Percentiles rank a stretch among this genome's conserved stretches.
These are phyloP conservation scores for Metschnikowia arizonensis DNA, from an alignment of 805 yeast genomes.

Conservation along the genomic window DNA sequence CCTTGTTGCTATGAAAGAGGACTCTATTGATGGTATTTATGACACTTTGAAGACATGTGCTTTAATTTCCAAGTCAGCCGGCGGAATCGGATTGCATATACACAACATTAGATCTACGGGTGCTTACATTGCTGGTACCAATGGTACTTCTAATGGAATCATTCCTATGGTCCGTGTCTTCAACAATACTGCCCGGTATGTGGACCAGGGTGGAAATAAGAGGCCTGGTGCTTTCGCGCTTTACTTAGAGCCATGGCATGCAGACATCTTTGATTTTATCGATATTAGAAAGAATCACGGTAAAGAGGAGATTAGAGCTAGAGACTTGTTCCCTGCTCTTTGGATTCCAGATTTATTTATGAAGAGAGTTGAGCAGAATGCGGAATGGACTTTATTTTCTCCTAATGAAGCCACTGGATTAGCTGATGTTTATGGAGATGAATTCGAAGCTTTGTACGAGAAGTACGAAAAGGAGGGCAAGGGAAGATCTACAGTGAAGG, in stretches of 20 bases:
- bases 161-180: constrained; percentile 62
- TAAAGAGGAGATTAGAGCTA: constrained; percentile 58
- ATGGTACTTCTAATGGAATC: constrained; percentile 60
- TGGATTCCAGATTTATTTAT: constrained; percentile 63
- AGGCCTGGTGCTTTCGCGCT: constrained; percentile 63
- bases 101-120: constrained; percentile 59
- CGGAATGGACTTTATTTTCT: constrained; percentile 56
- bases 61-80: constrained; percentile 58
- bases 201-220: constrained; percentile 64
- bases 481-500: constrained; percentile 48
- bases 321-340: constrained; percentile 59
- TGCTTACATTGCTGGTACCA: constrained; percentile 58
- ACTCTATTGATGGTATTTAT: constrained; percentile 60
- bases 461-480: constrained; percentile 49
- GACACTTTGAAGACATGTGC: constrained; percentile 60
- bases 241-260: constrained; percentile 61
- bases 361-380: constrained; percentile 55
- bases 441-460: constrained; percentile 49
- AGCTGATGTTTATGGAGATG: constrained; percentile 52
- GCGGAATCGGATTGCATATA: constrained; percentile 60
- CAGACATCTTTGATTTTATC: constrained; percentile 55
- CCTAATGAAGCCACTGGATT: constrained; percentile 59
- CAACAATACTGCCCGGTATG: constrained; percentile 60
- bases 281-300: constrained; percentile 62
- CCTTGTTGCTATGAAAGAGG: constrained; percentile 60